A percentile compares a stretch with the other conserved stretches of the same genome.
These are phyloP conservation scores for Pascua sp. DNA, from an alignment of 1,284 basidiomycete species.

Conservation along the genomic window DNA sequence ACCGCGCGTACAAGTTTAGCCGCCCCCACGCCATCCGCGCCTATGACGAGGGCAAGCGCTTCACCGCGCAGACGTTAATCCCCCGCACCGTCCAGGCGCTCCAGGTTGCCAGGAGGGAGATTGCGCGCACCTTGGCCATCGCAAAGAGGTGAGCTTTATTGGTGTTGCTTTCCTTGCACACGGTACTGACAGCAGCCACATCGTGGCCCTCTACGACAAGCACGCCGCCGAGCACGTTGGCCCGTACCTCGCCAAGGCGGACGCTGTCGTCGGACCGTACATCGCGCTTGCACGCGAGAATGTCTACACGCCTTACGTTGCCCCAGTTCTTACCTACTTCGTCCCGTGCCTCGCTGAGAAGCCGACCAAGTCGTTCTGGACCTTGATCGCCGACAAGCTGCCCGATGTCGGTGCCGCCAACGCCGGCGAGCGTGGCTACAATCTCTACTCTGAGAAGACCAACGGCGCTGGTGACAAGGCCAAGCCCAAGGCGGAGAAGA, in stretches of 20 bases:
- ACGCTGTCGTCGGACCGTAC: conserved; percentile 18
- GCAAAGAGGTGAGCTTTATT: conserved; percentile 30
- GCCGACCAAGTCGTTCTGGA: not conserved
- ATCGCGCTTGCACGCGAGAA: conserved; percentile 13
- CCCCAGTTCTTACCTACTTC: conserved; percentile 32
- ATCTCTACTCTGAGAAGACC: conserved; percentile 1
- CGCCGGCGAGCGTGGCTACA: not conserved
- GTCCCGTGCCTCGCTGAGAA: conserved; percentile 9
- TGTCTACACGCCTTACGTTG: conserved; percentile 36
- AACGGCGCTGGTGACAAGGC: conserved; percentile 4
- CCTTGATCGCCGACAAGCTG: not conserved
- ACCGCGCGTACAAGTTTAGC: conserved; percentile 31
- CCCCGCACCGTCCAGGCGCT: conserved; percentile 14
- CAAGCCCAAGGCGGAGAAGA: conserved; percentile 6
- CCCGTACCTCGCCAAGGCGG: conserved; percentile 27
- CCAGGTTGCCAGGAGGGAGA: conserved; percentile 11
- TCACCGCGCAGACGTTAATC: conserved; percentile 16
- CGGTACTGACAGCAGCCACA: conserved; percentile 5
- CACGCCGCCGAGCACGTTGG: conserved; percentile 33
- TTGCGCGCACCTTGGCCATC: conserved; percentile 10
- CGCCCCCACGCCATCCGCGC: conserved; percentile 32
- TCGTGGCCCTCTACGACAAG: conserved; percentile 24
- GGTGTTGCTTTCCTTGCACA: not conserved
- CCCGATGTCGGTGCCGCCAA: not conserved
- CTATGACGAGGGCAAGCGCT: conserved; percentile 23